Evolutionary conservation across 768 basidiomycete genomes (phyloP), one percentile per base, ranked within the genome.

Genomic region (Tephrocybe sp.): DNA sequence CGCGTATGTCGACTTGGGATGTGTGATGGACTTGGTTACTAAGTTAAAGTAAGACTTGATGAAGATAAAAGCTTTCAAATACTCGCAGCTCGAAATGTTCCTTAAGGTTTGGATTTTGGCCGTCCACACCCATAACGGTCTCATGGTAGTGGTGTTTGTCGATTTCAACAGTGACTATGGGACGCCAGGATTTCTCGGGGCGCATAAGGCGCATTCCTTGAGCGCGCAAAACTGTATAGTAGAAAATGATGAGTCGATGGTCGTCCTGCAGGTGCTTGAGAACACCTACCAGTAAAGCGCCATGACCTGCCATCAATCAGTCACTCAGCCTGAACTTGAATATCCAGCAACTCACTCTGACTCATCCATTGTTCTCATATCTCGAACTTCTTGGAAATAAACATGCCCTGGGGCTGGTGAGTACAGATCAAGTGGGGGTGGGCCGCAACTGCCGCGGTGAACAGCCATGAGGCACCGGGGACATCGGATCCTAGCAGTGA

Each of bases 91-190:
- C 55, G 49, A 83, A 76, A 1, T 63, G 64, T 1, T 76, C 70
- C 53, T 81, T 84, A 40, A 81, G 66, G 57, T 89, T 88, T 1
- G 84, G 77, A 49, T 83, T 86, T 59, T 87, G 85, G 0, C 87
- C 87, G 47, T 89, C 86, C 16, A 70, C 69, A 0, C 87, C 87
- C 2, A 89, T 77, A 18, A 70, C 64, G 8, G 79, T 70, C 57
- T 89, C 87, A 49, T 81, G 74, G 5, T 42, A 49, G n/a, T 76
- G 67, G 22, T 78, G 74, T 5, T 77, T 72, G 48, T 79, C 81
- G 9, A 84, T 67, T 16, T 77, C 75, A 4, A 89, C 61, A 0
- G 77, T 73, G 42, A 89, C 68, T 31, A 88, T 80, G 1, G 87
- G 85, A 19, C 84, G 63, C 86, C 86, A 88, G 25, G 78, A 73